Evolutionary conservation across 176 grass and related monocot species (phyloP), one percentile per base, ranked within the genome.

Genomic region (Elaeis guineensis): DNA sequence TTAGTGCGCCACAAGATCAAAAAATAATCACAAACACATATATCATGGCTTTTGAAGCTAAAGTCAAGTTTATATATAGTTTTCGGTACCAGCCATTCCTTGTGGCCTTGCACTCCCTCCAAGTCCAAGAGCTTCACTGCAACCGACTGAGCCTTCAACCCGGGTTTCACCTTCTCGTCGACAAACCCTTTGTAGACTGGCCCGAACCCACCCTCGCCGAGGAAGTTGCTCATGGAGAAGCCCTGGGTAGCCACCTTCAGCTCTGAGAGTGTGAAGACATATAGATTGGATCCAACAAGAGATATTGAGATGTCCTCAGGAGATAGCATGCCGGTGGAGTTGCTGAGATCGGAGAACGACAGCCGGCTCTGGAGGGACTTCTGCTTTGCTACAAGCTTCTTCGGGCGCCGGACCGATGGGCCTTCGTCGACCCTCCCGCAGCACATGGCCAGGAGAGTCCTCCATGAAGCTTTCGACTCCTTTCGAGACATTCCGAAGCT

Each of bases 271-370:
- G 81, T 82, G 74, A 95, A 89, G 55, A 79, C 57, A 51, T 85
- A 77, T 17, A 95, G 76, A 58, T 95, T 89, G 21, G 89, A 95
- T 4, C 89, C 89, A 1, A 24, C 89, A 8, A 95, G 81, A 17
- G 89, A 95, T n/a, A 95, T 72, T 15, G 89, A 95, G 6, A 95
- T 69, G 69, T 95, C 89, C 75, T 95, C 89, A 4, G 89, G 89
- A 59, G 89, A 89, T 19, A 95, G 63, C 64, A 95, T 72, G 50
- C 78, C 89, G 4, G 74, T 75, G 51, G 69, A 77, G 50, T 64
- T 79, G 77, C 78, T 86, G 6, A 95, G 72, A 54, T 95, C 89
- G 17, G 72, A 89, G 85, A 85, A 89, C 16, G 89, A 95, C 12
- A 95, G 62, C 68, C 25, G 1, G 0, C 89, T 62, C 19, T 69